Evolutionary conservation across 495 filamentous ascomycete species (phyloP).

Genomic region (Talaromyces proteolyticus): DNA sequence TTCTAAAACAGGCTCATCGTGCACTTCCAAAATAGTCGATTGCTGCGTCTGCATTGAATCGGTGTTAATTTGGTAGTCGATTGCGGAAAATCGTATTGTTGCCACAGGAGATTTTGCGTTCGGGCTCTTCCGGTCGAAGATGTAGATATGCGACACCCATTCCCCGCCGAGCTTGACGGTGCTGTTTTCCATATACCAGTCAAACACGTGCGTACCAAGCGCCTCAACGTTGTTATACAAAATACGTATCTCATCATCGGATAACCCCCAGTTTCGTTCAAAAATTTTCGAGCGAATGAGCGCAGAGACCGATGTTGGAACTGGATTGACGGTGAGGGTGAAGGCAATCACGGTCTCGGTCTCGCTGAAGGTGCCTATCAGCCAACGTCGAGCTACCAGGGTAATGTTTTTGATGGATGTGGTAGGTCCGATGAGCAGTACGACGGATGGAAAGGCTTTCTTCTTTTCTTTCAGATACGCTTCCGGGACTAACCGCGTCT

Average conservation of each 20-base stretch:
- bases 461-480: background rate
- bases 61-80: background rate
- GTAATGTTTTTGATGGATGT: background rate
- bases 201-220: background rate
- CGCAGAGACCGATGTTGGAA: background rate
- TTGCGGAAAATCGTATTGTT: background rate
- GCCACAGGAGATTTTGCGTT: background rate
- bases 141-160: background rate
- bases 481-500: background rate
- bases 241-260: background rate
- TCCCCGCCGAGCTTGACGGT: background rate
- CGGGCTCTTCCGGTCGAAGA: background rate
- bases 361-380: background rate
- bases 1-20: background rate
- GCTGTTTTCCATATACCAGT: background rate
- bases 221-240: background rate
- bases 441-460: background rate
- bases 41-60: too few species aligned
- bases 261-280: background rate
- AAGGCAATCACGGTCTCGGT: background rate
- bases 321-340: background rate
- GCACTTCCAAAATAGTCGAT: background rate
- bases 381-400: background rate
- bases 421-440: background rate
- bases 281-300: background rate